Base-by-base conservation (phyloP, 768 basidiomycete genomes). In the Suillus hirtellus region DNA sequence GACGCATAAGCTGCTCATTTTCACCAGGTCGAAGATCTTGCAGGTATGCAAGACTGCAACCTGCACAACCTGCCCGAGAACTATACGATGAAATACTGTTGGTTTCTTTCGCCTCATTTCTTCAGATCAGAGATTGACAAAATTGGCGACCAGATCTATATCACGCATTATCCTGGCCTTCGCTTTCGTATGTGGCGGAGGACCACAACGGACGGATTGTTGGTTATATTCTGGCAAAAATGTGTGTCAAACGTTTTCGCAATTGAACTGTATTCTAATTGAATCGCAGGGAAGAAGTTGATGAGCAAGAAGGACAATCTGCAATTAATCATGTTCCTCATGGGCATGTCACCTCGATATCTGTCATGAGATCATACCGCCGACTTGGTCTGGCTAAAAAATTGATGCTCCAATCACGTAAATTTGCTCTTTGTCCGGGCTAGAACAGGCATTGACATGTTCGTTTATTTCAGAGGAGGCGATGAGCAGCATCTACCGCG, bases 301-400 rank as follows among this genome's bases (percentile, higher is more conserved):
- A 75, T 43, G 74, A 75, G 34, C 59, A 83, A 62, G 86, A 86
- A 14, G 73, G 79, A 14, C 77, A 69, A 14, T 64, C 89, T 58
- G 85, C 87, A n/a, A 27, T 71, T 34, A 82, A 82, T 1, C 81
- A 83, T 27, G 84, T 86, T 27, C 80, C 86, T 0, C 91, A 95
- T 66, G 96, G 96, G 0, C 96, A 99, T 70, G 93, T 99, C 71
- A 99, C 95, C 15, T 97, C 96, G 5, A 98, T 99, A 71, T 96
- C 95, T 0, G 96, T 99, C 2, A 79, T 98, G 40, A 83, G 96
- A 64, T 88, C 92, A 15, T 94, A 97, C 71, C 82, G 96, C 50
- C 84, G 96, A n/a, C 80, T 97, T 7, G 96, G 96, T 9, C 75
- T 99, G 2, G 96, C 96, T 17, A 96, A 95, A 78, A 93, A 93